phyloP scores from a whole-genome alignment of 208 protist genomes.

The Leishmania turanica region DNA sequence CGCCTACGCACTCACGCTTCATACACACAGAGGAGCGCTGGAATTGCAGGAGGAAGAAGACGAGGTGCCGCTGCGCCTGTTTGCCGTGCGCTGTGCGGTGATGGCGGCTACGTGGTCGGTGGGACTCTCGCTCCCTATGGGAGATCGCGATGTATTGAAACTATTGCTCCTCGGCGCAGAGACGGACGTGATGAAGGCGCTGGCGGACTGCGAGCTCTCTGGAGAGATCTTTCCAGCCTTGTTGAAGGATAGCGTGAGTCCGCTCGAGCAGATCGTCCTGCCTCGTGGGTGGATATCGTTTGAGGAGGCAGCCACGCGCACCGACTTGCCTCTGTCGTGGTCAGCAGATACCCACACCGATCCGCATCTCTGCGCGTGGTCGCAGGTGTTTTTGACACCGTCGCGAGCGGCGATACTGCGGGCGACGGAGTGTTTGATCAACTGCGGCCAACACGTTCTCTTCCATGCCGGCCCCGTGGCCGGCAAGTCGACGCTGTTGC shows the following conservation, averaged over 20 bases:
- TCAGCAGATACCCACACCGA: constrained; percentile 38
- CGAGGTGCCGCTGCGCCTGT: constrained; percentile 32
- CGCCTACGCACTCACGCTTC: constrained; percentile 36
- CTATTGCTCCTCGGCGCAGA: constrained; percentile 43
- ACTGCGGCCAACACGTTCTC: constrained; percentile 77
- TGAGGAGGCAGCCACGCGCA: constrained; percentile 36
- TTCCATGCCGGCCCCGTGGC: constrained; percentile 48
- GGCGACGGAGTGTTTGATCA: constrained; percentile 72
- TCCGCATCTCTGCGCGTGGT: constrained; percentile 45
- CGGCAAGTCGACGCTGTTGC: constrained; percentile 80
- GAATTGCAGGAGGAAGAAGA: constrained; percentile 37
- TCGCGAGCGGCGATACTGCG: constrained; percentile 56
- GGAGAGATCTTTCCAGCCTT: constrained; percentile 30
- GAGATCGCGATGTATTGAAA: constrained; percentile 45
- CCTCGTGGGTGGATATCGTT: constrained; percentile 75
- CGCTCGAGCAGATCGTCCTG: constrained; percentile 31
- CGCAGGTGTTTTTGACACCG: constrained; percentile 60
- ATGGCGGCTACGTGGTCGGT: constrained; percentile 69
- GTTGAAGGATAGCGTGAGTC: constrained; percentile 19
- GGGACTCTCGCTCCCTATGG: constrained; percentile 28
- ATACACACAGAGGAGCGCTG: constrained; percentile 24
- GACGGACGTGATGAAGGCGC: constrained; percentile 25
- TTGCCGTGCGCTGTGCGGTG: constrained; percentile 51
- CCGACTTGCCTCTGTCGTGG: constrained; percentile 50
- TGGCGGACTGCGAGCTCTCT: constrained; percentile 16